Evolutionary conservation across 1,284 basidiomycete species (phyloP), one percentile per base, ranked within the genome.

Genomic region (Gymnopus androsaceus): DNA sequence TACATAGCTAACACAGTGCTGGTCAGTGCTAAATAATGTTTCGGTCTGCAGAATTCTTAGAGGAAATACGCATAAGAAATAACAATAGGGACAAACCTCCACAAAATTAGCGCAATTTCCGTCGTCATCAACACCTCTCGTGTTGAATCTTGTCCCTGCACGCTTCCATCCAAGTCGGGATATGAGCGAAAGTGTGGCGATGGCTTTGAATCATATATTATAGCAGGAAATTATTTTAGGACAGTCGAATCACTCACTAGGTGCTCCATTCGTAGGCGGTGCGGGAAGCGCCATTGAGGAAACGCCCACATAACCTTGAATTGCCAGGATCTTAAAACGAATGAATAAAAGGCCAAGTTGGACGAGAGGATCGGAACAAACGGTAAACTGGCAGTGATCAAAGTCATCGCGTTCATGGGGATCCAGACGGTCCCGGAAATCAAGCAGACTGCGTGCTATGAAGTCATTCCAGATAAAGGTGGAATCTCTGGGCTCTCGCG

Each of bases 81-180:
- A 40, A 21, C 30, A 55, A 25, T 23, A 57, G 57, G 60, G 55
- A 68, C 77, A 55, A 64, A 87, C 92, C 82, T 98, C 96, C 33
- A 97, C 97, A 72, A 98, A 98, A 69, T 99, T 98, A 47, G 97
- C 97, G 17, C 92, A 92, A 68, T 97, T 90, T 37, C 97, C 96
- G 65, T 98, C 94, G 69, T 99, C 97, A 68, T 99, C 97, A 21
- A 99, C 91, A 0, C 97, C 97, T 56, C 97, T 84, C 3, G 95
- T 96, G 67, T 98, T 96, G 77, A 98, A 99, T 30, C 97, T 85
- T 17, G 97, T 98, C 2, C 97, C 97, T 17, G 97, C 96, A 59
- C 95, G 82, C 72, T 95, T 96, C 87, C 92, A 96, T 31, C 95
- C 91, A 7, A 99, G 78, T 25, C 96, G 80, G 8, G 90, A 94